phyloP scores from a whole-genome alignment of 2,329 filamentous ascomycete genomes.

The Chalara sp. region DNA sequence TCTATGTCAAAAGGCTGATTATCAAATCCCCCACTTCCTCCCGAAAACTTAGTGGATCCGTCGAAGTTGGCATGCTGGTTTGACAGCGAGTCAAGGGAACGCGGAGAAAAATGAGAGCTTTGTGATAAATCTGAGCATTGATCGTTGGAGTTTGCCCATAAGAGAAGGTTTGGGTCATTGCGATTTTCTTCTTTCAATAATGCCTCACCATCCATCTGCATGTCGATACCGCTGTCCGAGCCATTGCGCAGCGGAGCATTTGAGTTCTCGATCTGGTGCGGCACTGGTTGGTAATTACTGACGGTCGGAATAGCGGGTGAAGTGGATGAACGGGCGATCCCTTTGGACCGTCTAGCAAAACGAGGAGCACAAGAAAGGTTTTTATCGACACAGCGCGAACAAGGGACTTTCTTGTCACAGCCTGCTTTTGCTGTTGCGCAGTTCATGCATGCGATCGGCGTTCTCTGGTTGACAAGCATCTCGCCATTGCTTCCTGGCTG shows the following conservation, averaged over 20 bases:
- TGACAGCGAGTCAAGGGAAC: neutral
- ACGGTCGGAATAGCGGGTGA: conserved; percentile 3
- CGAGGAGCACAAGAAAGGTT: conserved; percentile 40
- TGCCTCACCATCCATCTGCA: neutral
- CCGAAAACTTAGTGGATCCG: conserved; percentile 6
- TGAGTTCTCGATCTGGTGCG: too few species aligned
- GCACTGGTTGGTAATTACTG: too few species aligned
- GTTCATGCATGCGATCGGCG: conserved; percentile 42
- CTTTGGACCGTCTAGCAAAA: conserved; percentile 45
- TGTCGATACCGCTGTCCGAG: neutral
- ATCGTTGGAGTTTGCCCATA: neutral
- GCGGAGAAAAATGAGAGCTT: neutral
- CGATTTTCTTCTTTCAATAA: neutral
- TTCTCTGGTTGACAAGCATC: conserved; percentile 33
- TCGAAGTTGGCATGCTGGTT: conserved; percentile 3
- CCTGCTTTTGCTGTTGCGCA: conserved; percentile 45
- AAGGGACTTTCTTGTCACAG: conserved; percentile 43
- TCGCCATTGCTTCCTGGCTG: conserved; percentile 39
- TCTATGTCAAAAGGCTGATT: conserved; percentile 29
- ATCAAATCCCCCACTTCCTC: conserved; percentile 31
- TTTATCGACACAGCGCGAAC: conserved; percentile 42
- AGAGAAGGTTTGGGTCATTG: neutral
- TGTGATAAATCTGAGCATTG: neutral
- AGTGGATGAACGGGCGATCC: conserved; percentile 3
- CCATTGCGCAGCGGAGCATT: too few species aligned